Base-by-base conservation (phyloP, 176 grass and related monocot species). In the Chrysopogon serrulatus region DNA sequence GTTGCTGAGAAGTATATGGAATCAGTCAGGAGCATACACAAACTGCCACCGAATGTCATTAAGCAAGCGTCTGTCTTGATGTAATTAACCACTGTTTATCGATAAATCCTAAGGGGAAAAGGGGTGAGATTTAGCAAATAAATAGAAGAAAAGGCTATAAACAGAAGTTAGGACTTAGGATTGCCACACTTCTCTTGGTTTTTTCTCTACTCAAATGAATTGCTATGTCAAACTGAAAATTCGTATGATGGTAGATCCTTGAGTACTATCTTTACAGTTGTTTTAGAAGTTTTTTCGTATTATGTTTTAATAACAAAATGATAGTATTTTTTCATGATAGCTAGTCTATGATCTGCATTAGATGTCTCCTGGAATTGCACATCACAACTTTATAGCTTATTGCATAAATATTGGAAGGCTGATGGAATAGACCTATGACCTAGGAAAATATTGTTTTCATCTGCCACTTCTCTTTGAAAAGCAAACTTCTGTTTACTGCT, bases 371-470 rank as follows among this genome's bases (percentile, higher is more conserved):
- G 33, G 42, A 80, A 80, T 49, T 53, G 42, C 14, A 36, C 32
- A 65, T 63, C 57, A 51, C 23, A 19, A 31, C 14, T 65, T 65
- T 84, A 36, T 39, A 75, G 42, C 32, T 81, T 80, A 5, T 14
- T 61, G 65, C 54, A 45, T 13, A 56, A 17, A 54, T 43, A 41
- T 32, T 30, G 23, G 73, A 84, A 76, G 59, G 45, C 33, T 15
- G 35, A 56, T 56, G 10, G 73, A 84, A 57, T 68, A 77, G 45
- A 84, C 73, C 34, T 77, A 51, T 18, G 33, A 56, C 34, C 62
- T 84, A 84, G 70, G 71, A 83, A 74, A 17, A 68, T 57, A 77
- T n/a, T 67, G 56, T 76, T 54, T 27, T 56, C 73, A 77, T 41
- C 33, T 33, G 4, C 45, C 17, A 40, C 49, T 84, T 65, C 12